Conservation (phyloP, 208 protist genomes). For the Tritrichomonas foetus region DNA sequence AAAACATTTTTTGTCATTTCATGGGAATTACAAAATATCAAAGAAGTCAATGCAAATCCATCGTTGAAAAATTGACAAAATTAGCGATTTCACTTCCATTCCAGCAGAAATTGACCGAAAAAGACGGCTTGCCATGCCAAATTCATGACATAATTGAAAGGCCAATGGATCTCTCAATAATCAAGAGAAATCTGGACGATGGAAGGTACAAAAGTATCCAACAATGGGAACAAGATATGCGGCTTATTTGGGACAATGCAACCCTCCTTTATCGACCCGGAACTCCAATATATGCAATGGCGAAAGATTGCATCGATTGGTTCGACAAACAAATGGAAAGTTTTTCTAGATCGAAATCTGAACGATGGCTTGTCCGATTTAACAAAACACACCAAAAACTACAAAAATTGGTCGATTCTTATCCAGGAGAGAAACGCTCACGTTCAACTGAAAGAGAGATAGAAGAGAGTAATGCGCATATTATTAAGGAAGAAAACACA, state of each 20-base stretch:
- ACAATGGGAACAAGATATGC: background rate
- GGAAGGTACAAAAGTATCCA: background rate
- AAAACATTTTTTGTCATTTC: no score
- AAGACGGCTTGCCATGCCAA: no score
- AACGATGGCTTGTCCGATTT: background rate
- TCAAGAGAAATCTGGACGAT: background rate
- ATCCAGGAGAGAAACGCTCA: background rate
- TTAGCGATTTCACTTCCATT: no score
- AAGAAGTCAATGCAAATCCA: no score
- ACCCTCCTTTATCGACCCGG: background rate
- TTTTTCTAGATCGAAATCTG: background rate
- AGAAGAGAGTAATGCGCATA: no score
- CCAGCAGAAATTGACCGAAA: no score
- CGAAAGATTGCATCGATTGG: background rate
- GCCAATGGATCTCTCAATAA: background rate
- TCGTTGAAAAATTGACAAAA: no score
- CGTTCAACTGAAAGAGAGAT: no score
- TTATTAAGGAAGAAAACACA: no score
- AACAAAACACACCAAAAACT: background rate
- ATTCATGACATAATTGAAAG: background rate
- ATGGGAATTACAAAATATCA: no score
- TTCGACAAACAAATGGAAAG: background rate
- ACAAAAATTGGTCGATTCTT: background rate
- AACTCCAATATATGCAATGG: background rate
- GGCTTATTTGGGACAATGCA: background rate